A percentile compares a stretch with the other conserved stretches of the same genome.
Conservation (phyloP, 768 basidiomycete species). For the Agrocybe pediades region DNA sequence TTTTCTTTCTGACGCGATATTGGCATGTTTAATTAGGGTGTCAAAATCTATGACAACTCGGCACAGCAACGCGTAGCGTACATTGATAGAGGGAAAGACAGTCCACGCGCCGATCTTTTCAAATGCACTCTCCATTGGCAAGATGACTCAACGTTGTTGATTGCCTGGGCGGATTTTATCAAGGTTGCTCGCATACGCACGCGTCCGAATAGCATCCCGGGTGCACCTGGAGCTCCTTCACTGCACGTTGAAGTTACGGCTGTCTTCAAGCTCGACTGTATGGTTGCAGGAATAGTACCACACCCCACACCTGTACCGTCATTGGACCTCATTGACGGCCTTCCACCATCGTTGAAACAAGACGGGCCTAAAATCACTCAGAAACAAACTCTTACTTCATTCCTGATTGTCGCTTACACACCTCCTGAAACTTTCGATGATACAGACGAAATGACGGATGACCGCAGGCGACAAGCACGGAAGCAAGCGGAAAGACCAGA, state of each 20-base stretch:
- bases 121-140: slow-evolving; percentile 93
- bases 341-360: slow-evolving; percentile 17
- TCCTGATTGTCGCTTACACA: slow-evolving; percentile 86
- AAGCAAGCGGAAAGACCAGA: slow-evolving; percentile 92
- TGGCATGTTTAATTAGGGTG: slow-evolving; percentile 55
- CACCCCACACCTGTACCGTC: slow-evolving; percentile 52
- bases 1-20: neutral
- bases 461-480: slow-evolving; percentile 74
- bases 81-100: slow-evolving; percentile 79
- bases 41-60: slow-evolving; percentile 88
- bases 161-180: slow-evolving; percentile 93
- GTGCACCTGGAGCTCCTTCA: slow-evolving; percentile 52
- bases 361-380: slow-evolving; percentile 15
- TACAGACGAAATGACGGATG: slow-evolving; percentile 70
- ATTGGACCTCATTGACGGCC: slow-evolving; percentile 12
- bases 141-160: slow-evolving; percentile 86
- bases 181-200: slow-evolving; percentile 83
- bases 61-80: slow-evolving; percentile 79
- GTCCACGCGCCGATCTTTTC: slow-evolving; percentile 93
- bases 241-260: slow-evolving; percentile 86
- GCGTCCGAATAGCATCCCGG: slow-evolving; percentile 46
- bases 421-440: slow-evolving; percentile 68
- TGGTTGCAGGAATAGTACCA: slow-evolving; percentile 89
- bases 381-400: slow-evolving; percentile 54
- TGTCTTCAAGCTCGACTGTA: slow-evolving; percentile 91